Evolutionary conservation across 495 filamentous ascomycete species (phyloP).

Genomic region (Staphylotrichum longicolle): DNA sequence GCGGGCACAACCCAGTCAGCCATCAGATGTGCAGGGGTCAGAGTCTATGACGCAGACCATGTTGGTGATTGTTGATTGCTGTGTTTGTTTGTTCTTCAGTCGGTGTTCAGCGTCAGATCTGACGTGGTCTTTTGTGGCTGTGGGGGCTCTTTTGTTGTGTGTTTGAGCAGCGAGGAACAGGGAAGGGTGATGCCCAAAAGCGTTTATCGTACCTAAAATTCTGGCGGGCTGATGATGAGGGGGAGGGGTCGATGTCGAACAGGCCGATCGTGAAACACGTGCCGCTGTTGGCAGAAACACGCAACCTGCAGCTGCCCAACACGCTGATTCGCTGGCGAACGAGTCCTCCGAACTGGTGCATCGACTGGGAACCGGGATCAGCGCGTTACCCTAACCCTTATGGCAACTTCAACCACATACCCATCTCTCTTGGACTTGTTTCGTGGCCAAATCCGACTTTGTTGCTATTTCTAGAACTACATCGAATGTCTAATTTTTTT

Average conservation of each 20-base stretch:
- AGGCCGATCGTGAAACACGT: slow-evolving; percentile 20
- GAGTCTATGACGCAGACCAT: not conserved
- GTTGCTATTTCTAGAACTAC: no score
- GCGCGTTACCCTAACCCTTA: not conserved
- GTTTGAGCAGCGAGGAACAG: not conserved
- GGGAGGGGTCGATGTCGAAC: slow-evolving; percentile 15
- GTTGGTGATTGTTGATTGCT: not conserved
- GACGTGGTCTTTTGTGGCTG: no score
- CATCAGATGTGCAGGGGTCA: not conserved
- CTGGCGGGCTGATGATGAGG: slow-evolving; percentile 5
- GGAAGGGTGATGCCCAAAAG: not conserved
- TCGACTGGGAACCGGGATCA: no score
- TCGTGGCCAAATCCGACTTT: no score
- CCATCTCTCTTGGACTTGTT: no score
- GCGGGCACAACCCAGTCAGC: not conserved
- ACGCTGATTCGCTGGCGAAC: slow-evolving; percentile 2
- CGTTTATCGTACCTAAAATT: not conserved
- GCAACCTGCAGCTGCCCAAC: not conserved
- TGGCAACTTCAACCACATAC: not conserved
- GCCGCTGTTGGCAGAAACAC: slow-evolving; percentile 4
- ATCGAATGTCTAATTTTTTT: no score
- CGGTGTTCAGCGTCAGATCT: not conserved
- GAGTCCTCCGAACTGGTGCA: not conserved
- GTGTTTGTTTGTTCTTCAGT: not conserved
- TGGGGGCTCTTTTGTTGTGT: no score